Percentiles rank a stretch among this genome's conserved stretches.
Evolutionary conservation across 1,284 basidiomycete species (phyloP).

Genomic region (Hemileia vastatrix): DNA sequence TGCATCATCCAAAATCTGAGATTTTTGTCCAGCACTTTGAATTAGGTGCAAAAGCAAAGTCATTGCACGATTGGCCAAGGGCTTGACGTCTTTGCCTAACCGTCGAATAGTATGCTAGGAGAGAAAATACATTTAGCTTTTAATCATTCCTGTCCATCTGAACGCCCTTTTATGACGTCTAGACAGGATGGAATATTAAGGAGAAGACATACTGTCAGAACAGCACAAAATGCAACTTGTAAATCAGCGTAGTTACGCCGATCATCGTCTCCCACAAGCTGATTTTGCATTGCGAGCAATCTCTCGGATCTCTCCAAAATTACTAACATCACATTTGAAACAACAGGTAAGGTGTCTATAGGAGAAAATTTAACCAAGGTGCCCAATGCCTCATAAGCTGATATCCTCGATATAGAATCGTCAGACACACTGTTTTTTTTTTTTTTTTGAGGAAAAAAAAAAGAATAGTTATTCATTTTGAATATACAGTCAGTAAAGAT

Average conservation of each 20-base stretch:
- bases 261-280: slow-evolving; percentile 90
- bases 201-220: slow-evolving; percentile 59
- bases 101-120: slow-evolving; percentile 70
- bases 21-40: slow-evolving; percentile 75
- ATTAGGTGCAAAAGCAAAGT: slow-evolving; percentile 78
- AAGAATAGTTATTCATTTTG: too few species aligned
- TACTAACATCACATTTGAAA: slow-evolving; percentile 70
- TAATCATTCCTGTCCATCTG: neutral
- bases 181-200: neutral
- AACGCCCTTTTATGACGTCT: neutral
- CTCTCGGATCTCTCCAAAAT: slow-evolving; percentile 83
- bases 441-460: too few species aligned
- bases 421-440: slow-evolving; percentile 72
- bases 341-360: slow-evolving; percentile 66
- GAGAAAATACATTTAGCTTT: neutral
- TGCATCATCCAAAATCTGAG: slow-evolving; percentile 92
- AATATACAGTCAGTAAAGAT: slow-evolving; percentile 26
- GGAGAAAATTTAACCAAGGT: slow-evolving; percentile 74
- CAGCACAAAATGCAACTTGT: slow-evolving; percentile 87
- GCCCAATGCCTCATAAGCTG: slow-evolving; percentile 91
- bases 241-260: slow-evolving; percentile 98
- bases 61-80: slow-evolving; percentile 90
- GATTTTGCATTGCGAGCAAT: slow-evolving; percentile 72
- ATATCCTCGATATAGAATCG: slow-evolving; percentile 84
- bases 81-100: slow-evolving; percentile 70